These are phyloP conservation scores for Ajuga reptans DNA, from an alignment of 305 asterid species.

Conservation along the genomic window DNA sequence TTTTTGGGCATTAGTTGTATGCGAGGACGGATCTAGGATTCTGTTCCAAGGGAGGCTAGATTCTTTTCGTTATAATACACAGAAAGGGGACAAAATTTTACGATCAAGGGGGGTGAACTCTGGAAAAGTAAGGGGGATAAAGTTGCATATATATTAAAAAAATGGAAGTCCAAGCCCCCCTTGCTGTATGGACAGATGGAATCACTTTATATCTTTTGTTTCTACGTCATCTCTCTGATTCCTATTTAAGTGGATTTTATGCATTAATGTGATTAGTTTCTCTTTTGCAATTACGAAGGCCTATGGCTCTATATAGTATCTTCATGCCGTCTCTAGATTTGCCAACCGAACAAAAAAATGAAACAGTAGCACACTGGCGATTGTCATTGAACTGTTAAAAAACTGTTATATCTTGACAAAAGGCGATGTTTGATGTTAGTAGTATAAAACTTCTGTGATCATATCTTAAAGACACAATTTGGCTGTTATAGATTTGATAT, in stretches of 20 bases:
- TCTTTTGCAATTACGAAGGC: conserved; percentile 1
- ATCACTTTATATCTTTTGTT: too few species aligned
- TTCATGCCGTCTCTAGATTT: neutral
- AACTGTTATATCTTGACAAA: neutral
- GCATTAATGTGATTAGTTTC: neutral
- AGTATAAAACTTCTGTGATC: neutral
- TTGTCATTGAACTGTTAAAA: neutral
- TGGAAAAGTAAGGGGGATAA: too few species aligned
- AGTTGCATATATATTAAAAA: too few species aligned
- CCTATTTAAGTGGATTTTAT: neutral
- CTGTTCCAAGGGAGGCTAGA: too few species aligned
- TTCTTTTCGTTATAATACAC: too few species aligned
- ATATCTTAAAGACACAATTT: conserved; percentile 9
- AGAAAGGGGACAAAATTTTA: too few species aligned
- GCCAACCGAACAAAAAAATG: neutral
- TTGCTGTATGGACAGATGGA: too few species aligned
- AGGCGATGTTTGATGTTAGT: neutral
- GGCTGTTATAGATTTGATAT: conserved; percentile 9
- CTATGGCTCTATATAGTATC: neutral
- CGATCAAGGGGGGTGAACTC: too few species aligned
- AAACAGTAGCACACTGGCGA: neutral
- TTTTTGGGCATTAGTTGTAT: too few species aligned
- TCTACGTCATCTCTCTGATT: too few species aligned
- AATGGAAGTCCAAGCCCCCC: too few species aligned
- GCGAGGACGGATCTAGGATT: too few species aligned